Conservation (phyloP, 78 protist species). For the Creolimax fragrantissima region DNA sequence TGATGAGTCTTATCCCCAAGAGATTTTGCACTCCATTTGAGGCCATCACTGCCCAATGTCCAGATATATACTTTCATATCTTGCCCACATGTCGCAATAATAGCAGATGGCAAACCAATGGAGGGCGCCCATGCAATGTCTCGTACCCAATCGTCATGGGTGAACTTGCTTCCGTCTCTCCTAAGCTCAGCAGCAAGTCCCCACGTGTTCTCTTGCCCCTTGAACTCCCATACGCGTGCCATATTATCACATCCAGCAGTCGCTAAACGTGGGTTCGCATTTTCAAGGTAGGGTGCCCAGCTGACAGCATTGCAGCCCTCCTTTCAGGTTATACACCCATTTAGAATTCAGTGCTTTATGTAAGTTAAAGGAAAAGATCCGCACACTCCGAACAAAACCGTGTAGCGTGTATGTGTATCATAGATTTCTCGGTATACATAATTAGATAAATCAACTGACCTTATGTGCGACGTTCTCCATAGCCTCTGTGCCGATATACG, state of each 20-base stretch:
- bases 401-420: too few relatives aligned
- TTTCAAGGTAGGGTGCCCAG: constrained; percentile 12
- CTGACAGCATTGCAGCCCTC: neutral
- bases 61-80: constrained; percentile 57
- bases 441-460: too few relatives aligned
- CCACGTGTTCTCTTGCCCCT: neutral
- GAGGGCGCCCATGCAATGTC: constrained; percentile 93
- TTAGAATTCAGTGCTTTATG: too few relatives aligned
- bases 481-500: too few relatives aligned
- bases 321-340: too few relatives aligned
- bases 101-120: constrained; percentile 36
- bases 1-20: neutral
- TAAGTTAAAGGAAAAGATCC: too few relatives aligned
- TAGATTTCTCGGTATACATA: too few relatives aligned
- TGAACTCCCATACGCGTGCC: constrained; percentile 70
- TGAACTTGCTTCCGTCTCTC: neutral
- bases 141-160: constrained; percentile 94
- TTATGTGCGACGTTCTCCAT: too few relatives aligned
- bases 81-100: constrained; percentile 19
- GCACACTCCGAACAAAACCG: too few relatives aligned
- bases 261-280: constrained; percentile 51
- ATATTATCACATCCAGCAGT: constrained; percentile 87
- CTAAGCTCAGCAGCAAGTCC: neutral
- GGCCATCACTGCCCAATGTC: neutral
- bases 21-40: neutral